Evolutionary conservation across 768 basidiomycete species (phyloP), one percentile per base, ranked within the genome.

Genomic region (Serendipita indica): DNA sequence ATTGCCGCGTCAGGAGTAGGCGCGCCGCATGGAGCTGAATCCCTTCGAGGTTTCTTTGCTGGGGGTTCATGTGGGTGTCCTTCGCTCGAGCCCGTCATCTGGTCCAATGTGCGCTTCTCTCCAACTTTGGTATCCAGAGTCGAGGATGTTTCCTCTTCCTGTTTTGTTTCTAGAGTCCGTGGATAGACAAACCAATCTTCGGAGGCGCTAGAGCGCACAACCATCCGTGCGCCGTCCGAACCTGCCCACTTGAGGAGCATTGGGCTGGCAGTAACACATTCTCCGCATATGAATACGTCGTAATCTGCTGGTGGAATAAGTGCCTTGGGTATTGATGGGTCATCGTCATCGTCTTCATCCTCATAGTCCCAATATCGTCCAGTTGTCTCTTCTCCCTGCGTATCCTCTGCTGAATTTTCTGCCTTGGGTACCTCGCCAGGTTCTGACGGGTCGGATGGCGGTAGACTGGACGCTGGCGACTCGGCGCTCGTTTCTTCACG

Each of bases 211-310:
- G 79, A 73, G 43, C 84, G 80, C 33, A 79, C 72, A 46, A 89
- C 78, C 76, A 89, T 82, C 35, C 80, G 73, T n/a, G 72, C 72
- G 2, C 84, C 86, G 37, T 72, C 70, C 1, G 83, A 82, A 25
- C 87, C 88, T 7, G 85, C 86, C 66, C 78, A 82, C 39, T 76
- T 73, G 61, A 71, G 73, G 13, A 90, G 70, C 20, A 73, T 73
- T 27, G 73, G 70, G 46, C 77, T 79, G 56, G 72, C 71, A 16
- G 68, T 69, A n/a, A 84, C 86, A 68, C 89, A 90, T 27, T 72
- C 64, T 33, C 77, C 77, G 68, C 89, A 91, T 16, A 90, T 71
- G 65, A 91, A 79, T 49, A 79, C 73, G 39, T 90, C 86, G 65
- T 91, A 90, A 66, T 84, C 80, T 13, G 72, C 72, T 5, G 79